Conservation (phyloP, 2,329 filamentous ascomycete genomes). For the Colletotrichum tofieldiae region DNA sequence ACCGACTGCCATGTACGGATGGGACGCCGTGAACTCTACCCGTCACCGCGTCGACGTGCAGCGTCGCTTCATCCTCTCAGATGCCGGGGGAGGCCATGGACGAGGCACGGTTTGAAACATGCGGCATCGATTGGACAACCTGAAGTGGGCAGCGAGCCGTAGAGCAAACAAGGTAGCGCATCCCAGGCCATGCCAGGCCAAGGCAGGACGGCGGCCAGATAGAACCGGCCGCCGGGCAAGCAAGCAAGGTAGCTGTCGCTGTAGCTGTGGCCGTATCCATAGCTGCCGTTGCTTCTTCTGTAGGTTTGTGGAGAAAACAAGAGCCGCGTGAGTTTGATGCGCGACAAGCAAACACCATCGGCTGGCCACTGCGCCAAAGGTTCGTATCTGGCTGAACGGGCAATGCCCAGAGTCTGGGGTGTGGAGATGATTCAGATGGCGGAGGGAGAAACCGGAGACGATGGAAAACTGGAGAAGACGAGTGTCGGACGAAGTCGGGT, state of each 20-base stretch:
- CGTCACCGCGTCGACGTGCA: conserved; percentile 23
- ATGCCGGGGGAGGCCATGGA: conserved; percentile 14
- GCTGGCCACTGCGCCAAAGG: conserved; percentile 23
- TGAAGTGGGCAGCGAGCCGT: conserved; percentile 1
- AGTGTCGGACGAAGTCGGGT: conserved; percentile 35
- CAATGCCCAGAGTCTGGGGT: conserved; percentile 11
- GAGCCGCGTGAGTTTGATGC: conserved; percentile 31
- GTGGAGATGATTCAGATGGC: conserved; percentile 37
- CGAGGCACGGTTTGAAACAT: conserved; percentile 36
- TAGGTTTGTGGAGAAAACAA: conserved; percentile 12
- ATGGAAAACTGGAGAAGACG: conserved; percentile 8
- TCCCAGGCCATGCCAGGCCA: conserved; percentile 1
- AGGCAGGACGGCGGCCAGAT: conserved; percentile 1
- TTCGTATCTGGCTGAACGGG: conserved; percentile 25
- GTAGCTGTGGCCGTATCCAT: background rate
- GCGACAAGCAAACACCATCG: conserved; percentile 23
- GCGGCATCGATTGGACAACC: conserved; percentile 33
- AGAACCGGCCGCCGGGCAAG: background rate
- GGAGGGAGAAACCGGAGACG: conserved; percentile 34
- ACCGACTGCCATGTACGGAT: conserved; percentile 1
- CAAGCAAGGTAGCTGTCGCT: background rate
- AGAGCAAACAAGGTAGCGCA: conserved; percentile 16
- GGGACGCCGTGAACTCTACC: conserved; percentile 22
- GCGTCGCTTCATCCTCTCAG: conserved; percentile 13
- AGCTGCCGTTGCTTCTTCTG: background rate